phyloP scores from a whole-genome alignment of 2,329 filamentous ascomycete genomes.

The Fusarium solani-melongenae region DNA sequence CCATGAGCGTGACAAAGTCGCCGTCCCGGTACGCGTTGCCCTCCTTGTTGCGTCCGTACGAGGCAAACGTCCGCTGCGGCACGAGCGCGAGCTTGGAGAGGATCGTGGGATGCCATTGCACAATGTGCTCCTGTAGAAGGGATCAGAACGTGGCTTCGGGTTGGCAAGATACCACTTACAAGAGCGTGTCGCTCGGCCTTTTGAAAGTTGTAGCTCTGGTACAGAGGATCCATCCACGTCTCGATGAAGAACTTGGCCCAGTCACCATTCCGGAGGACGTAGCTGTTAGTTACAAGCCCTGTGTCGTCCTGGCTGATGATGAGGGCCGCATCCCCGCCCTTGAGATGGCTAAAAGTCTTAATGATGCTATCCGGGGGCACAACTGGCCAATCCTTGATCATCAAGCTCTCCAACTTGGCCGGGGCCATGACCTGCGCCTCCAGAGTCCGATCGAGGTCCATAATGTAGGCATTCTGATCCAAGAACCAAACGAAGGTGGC shows the following conservation, averaged over 20 bases:
- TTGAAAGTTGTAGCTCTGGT: conserved; percentile 94
- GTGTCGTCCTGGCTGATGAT: conserved; percentile 86
- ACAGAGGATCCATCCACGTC: conserved; percentile 95
- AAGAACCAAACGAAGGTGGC: conserved; percentile 88
- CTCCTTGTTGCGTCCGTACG: conserved; percentile 70
- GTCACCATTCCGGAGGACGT: conserved; percentile 83
- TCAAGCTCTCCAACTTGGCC: conserved; percentile 75
- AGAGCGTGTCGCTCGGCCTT: conserved; percentile 93
- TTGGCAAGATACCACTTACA: conserved; percentile 61
- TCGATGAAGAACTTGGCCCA: conserved; percentile 95
- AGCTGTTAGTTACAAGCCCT: conserved; percentile 80
- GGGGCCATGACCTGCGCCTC: conserved; percentile 77
- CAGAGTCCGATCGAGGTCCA: conserved; percentile 79
- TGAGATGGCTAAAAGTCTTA: conserved; percentile 88
- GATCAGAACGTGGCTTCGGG: neutral
- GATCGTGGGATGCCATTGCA: conserved; percentile 97
- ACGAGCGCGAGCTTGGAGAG: conserved; percentile 89
- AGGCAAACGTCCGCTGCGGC: conserved; percentile 86
- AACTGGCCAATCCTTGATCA: conserved; percentile 87
- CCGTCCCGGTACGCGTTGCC: conserved; percentile 81
- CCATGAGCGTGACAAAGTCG: conserved; percentile 85
- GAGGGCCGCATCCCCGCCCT: conserved; percentile 80
- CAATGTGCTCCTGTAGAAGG: conserved; percentile 77
- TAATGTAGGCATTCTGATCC: conserved; percentile 86
- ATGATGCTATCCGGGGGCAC: conserved; percentile 98